A percentile compares a stretch with the other conserved stretches of the same genome.
Conservation (phyloP, 495 filamentous ascomycete species). For the Penicillium samsonianum region DNA sequence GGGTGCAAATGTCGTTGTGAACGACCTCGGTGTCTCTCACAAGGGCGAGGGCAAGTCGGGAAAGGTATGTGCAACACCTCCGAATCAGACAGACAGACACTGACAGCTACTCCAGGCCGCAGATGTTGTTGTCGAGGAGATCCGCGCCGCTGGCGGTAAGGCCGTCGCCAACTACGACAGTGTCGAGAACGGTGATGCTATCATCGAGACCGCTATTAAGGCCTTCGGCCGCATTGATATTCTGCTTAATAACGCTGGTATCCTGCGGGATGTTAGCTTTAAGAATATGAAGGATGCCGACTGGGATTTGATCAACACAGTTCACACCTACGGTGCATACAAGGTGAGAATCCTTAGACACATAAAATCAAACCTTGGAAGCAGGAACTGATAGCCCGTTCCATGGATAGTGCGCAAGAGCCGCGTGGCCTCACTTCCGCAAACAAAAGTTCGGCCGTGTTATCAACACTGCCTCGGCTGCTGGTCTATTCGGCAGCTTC, state of each 20-base stretch:
- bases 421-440: slow-evolving; percentile 96
- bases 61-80: slow-evolving; percentile 57
- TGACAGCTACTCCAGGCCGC: slow-evolving; percentile 64
- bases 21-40: slow-evolving; percentile 93
- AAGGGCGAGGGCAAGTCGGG: slow-evolving; percentile 88
- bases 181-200: slow-evolving; percentile 90
- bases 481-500: slow-evolving; percentile 93
- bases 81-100: slow-evolving; percentile 9
- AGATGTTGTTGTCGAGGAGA: slow-evolving; percentile 94
- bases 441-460: slow-evolving; percentile 97
- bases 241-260: slow-evolving; percentile 97
- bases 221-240: slow-evolving; percentile 91
- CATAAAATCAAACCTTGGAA: background rate
- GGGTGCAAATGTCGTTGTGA: slow-evolving; percentile 96
- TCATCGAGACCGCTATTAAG: slow-evolving; percentile 95
- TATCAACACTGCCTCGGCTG: slow-evolving; percentile 95
- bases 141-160: slow-evolving; percentile 88
- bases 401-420: slow-evolving; percentile 70
- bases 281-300: slow-evolving; percentile 98
- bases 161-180: slow-evolving; percentile 98
- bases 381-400: background rate
- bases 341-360: slow-evolving; percentile 55
- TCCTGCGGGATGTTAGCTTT: slow-evolving; percentile 93
- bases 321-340: slow-evolving; percentile 94
- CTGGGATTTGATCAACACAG: slow-evolving; percentile 92